Evolutionary conservation across 371 early-diverging fungal genomes (phyloP), one percentile per base, ranked within the genome.

Genomic region (Coemansia sp.): DNA sequence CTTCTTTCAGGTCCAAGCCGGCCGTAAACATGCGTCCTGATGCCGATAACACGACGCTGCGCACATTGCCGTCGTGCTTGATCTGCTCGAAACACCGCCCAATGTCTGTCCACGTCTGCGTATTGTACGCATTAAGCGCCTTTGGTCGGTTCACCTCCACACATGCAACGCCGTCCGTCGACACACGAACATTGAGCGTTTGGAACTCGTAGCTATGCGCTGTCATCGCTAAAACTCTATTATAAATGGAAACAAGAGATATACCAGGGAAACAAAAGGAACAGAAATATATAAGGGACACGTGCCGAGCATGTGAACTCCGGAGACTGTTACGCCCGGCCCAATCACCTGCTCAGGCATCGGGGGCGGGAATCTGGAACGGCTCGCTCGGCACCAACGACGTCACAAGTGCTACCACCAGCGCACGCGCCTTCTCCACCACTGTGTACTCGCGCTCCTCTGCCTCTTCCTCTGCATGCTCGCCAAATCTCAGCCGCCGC

Each of bases 101-200:
- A 14, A 86, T 40, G 47, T 89, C 90, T 1, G 31, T 54, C 83
- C 87, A 89, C 70, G 87, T 82, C 88, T 67, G 77, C 40, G 73
- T 63, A 78, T 87, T 90, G 78, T 94, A 88, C 22, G 92, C 85
- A 74, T 95, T 95, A 59, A 93, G 80, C 62, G 88, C 84, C 63
- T 86, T 81, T 11, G 95, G 92, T 7, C 95, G 82, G 80, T 91
- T 89, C 52, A 96, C 83, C 66, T 90, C 85, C 34, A 96, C 91
- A 61, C 89, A 92, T 40, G 91, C 85, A 45, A 95, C 88, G 34
- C 84, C 84, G 16, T 84, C 84, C 14, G 82, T 59, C 21, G 82
- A 75, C 56, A 88, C 77, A 24, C 79, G 68, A 34, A 88, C 87
- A 61, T 82, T 82, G 59, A 91, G 80, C 39, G 83, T 82, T 18